Conservation (phyloP, 1,284 basidiomycete genomes). For the Cryptococcus floricola region DNA sequence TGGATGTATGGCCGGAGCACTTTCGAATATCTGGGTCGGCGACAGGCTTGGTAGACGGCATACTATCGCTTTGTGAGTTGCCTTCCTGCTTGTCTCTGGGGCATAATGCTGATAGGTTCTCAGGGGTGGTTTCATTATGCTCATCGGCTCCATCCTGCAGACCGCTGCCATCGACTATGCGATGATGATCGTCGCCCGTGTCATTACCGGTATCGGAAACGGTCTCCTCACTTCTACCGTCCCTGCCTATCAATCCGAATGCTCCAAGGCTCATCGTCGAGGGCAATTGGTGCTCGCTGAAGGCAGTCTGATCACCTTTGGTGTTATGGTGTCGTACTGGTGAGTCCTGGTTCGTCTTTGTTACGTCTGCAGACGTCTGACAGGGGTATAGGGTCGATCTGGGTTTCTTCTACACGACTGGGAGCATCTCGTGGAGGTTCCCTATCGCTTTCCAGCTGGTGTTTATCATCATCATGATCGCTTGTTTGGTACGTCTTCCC, state of each 20-base stretch:
- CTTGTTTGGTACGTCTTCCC: conserved; percentile 35
- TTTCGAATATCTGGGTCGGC: conserved; percentile 46
- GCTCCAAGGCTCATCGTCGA: conserved; percentile 47
- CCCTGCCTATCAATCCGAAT: conserved; percentile 46
- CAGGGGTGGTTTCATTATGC: conserved; percentile 43
- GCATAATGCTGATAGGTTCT: background rate
- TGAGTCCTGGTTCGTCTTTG: background rate
- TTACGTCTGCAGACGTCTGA: conserved; percentile 6
- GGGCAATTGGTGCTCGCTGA: conserved; percentile 50
- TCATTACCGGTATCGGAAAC: conserved; percentile 44
- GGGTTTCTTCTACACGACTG: conserved; percentile 42
- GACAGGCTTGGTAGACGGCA: conserved; percentile 43
- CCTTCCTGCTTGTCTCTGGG: background rate
- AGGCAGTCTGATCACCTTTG: conserved; percentile 42
- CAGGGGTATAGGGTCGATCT: conserved; percentile 44
- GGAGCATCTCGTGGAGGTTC: conserved; percentile 44
- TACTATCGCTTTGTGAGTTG: conserved; percentile 23
- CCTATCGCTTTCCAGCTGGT: conserved; percentile 53
- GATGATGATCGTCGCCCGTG: conserved; percentile 50
- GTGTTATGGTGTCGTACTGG: conserved; percentile 7
- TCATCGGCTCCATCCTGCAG: conserved; percentile 49
- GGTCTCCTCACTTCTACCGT: conserved; percentile 50
- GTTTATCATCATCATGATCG: conserved; percentile 28
- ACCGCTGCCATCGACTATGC: conserved; percentile 43
- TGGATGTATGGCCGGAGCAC: conserved; percentile 48